Percentiles rank a stretch among this genome's conserved stretches.
These are phyloP conservation scores for Tulasnella sp. DNA, from an alignment of 768 basidiomycete species.

Conservation along the genomic window DNA sequence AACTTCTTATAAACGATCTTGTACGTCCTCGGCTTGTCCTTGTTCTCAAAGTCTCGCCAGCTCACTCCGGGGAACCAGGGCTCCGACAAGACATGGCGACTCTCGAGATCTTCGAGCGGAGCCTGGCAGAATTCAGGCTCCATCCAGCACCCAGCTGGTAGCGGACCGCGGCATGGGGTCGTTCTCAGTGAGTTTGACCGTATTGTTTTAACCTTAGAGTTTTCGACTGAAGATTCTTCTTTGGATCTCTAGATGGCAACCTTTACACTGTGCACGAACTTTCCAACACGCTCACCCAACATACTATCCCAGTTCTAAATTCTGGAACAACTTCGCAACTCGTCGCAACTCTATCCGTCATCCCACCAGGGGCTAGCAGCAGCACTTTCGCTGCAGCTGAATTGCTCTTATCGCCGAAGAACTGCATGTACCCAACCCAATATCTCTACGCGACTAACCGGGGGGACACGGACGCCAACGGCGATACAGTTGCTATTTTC, in stretches of 20 bases:
- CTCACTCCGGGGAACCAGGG: constrained; percentile 18
- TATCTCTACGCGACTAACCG: constrained; percentile 32
- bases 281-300: constrained; percentile 31
- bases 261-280: constrained; percentile 33
- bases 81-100: constrained; percentile 32
- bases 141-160: constrained; percentile 29
- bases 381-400: constrained; percentile 24
- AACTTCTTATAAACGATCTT: constrained; percentile 17
- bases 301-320: constrained; percentile 30
- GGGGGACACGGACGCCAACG: constrained; percentile 22
- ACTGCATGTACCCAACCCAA: constrained; percentile 20
- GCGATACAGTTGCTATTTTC: constrained; percentile 32
- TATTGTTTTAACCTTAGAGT: background rate
- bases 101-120: constrained; percentile 17
- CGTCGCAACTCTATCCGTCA: constrained; percentile 27
- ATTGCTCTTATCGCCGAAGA: constrained; percentile 24
- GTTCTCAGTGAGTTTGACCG: constrained; percentile 14
- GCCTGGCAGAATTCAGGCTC: constrained; percentile 26
- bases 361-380: constrained; percentile 27
- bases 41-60: background rate
- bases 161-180: constrained; percentile 32
- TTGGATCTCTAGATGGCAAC: constrained; percentile 18
- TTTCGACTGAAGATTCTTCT: background rate
- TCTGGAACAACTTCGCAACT: constrained; percentile 12
- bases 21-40: constrained; percentile 2